Conservation (phyloP, 2,329 filamentous ascomycete species). For the Chrysoporthe austroafricana region DNA sequence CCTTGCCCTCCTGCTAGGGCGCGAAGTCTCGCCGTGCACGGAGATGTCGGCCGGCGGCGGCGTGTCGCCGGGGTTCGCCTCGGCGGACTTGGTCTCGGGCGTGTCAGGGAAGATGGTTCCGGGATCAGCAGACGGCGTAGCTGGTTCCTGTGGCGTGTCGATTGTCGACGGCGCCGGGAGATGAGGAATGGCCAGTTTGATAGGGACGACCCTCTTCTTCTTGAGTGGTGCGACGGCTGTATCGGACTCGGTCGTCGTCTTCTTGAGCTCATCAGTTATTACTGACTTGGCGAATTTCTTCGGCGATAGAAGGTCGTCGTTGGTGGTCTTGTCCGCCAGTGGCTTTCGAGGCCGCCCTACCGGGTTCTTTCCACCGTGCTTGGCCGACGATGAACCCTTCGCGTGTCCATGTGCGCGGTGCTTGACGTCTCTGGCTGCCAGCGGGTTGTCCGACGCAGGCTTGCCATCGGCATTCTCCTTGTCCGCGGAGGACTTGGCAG, state of each 20-base stretch:
- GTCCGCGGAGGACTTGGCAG: slow-evolving; percentile 39
- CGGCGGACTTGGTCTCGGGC: slow-evolving; percentile 47
- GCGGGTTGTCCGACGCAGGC: slow-evolving; percentile 28
- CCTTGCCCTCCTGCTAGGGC: slow-evolving; percentile 69
- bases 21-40: slow-evolving; percentile 58
- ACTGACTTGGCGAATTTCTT: slow-evolving; percentile 51
- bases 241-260: slow-evolving; percentile 31
- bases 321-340: slow-evolving; percentile 61
- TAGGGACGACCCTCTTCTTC: slow-evolving; percentile 32
- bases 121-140: slow-evolving; percentile 44
- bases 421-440: slow-evolving; percentile 35
- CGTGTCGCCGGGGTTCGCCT: slow-evolving; percentile 52
- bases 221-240: slow-evolving; percentile 31
- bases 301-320: slow-evolving; percentile 62
- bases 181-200: slow-evolving; percentile 37
- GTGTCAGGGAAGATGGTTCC: slow-evolving; percentile 52
- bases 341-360: slow-evolving; percentile 48
- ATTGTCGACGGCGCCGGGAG: slow-evolving; percentile 30
- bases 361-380: slow-evolving; percentile 43
- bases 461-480: slow-evolving; percentile 36
- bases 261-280: slow-evolving; percentile 36
- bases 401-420: slow-evolving; percentile 44
- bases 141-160: slow-evolving; percentile 33
- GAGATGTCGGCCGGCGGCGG: slow-evolving; percentile 64
- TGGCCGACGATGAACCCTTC: slow-evolving; percentile 51